Evolutionary conservation across 768 basidiomycete genomes (phyloP).

Genomic region (Collybiopsis luxurians): DNA sequence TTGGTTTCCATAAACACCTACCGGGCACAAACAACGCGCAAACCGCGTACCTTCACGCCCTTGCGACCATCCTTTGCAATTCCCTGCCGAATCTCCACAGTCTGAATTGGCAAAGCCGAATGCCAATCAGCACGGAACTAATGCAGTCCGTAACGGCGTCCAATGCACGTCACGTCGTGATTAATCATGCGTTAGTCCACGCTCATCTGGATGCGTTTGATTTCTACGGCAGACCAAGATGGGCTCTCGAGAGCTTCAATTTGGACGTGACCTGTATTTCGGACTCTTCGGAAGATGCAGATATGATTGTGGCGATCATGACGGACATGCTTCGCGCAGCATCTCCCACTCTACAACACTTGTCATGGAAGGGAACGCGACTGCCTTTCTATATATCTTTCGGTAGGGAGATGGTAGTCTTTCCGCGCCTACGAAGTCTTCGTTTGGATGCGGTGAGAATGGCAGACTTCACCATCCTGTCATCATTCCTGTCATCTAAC

Average conservation of each 20-base stretch:
- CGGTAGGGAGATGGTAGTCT: slow-evolving; percentile 3
- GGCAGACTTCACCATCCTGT: slow-evolving; percentile 13
- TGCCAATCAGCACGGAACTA: slow-evolving; percentile 10
- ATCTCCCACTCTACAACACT: neutral
- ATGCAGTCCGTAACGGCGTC: slow-evolving; percentile 16
- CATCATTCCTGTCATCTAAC: slow-evolving; percentile 7
- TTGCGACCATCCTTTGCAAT: slow-evolving; percentile 12
- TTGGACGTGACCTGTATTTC: neutral
- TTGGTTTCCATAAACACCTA: neutral
- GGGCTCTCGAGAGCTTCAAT: slow-evolving; percentile 2
- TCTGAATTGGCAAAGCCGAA: slow-evolving; percentile 22
- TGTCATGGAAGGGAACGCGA: slow-evolving; percentile 2
- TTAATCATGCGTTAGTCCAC: slow-evolving; percentile 9
- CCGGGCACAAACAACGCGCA: neutral
- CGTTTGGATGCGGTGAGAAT: slow-evolving; percentile 16
- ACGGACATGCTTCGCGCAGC: neutral
- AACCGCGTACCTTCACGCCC: slow-evolving; percentile 3
- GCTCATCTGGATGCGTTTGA: neutral
- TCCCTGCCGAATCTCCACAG: slow-evolving; percentile 24
- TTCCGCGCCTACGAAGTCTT: slow-evolving; percentile 19
- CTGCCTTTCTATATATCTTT: neutral
- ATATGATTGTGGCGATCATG: neutral
- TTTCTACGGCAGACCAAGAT: neutral
- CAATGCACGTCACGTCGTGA: slow-evolving; percentile 20
- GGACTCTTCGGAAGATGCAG: neutral